Evolutionary conservation across 169 alveolate species (phyloP).

Genomic region (Cryptosporidium ryanae): DNA sequence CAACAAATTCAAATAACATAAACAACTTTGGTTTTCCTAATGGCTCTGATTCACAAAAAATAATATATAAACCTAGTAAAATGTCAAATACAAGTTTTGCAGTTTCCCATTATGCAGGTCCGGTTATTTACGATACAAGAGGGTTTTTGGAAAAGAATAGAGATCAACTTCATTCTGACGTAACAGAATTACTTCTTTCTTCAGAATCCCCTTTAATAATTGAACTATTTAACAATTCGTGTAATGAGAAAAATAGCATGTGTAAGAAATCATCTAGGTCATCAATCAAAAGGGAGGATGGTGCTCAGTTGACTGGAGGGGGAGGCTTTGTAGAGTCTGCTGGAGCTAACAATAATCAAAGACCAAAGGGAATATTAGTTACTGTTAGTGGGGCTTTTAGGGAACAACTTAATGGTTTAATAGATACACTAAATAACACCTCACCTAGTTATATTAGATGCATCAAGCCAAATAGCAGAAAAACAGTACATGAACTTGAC

Average conservation of each 20-base stretch:
- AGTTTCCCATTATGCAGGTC: conserved; percentile 87
- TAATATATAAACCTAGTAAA: conserved; percentile 59
- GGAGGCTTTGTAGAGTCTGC: conserved; percentile 73
- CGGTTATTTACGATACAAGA: conserved; percentile 81
- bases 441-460: conserved; percentile 91
- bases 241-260: neutral
- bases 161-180: conserved; percentile 81
- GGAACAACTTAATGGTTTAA: conserved; percentile 81
- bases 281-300: neutral
- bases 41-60: neutral
- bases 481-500: conserved; percentile 84
- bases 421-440: conserved; percentile 82
- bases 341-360: neutral
- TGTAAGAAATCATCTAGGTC: conserved; percentile 31
- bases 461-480: conserved; percentile 89
- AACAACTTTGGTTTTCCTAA: neutral
- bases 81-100: conserved; percentile 67
- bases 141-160: conserved; percentile 86
- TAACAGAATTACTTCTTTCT: conserved; percentile 74
- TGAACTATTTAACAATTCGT: conserved; percentile 70
- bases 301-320: conserved; percentile 30
- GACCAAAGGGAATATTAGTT: conserved; percentile 60
- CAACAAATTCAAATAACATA: conserved; percentile 1
- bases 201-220: conserved; percentile 74
- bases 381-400: conserved; percentile 78